Conservation (phyloP, 192 early-diverging fungal species). For the Gorgonomyces haynaldii region DNA sequence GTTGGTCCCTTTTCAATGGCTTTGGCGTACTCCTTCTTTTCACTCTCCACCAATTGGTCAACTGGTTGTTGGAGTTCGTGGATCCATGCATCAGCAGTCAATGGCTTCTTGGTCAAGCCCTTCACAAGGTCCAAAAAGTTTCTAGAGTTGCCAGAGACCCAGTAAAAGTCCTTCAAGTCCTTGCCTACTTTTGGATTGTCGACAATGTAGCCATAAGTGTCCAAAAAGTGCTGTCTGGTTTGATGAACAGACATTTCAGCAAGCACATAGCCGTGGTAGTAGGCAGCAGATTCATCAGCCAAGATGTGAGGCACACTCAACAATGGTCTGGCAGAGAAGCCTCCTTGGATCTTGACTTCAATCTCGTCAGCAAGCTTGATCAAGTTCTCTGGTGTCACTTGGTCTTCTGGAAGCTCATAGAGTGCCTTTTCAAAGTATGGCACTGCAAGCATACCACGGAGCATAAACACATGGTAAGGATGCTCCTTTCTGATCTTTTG, state of each 20-base stretch:
- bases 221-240: slow-evolving; percentile 20
- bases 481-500: slow-evolving; percentile 11
- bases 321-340: slow-evolving; percentile 12
- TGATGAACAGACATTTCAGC: slow-evolving; percentile 27
- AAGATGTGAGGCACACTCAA: slow-evolving; percentile 22
- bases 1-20: slow-evolving; percentile 17
- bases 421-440: slow-evolving; percentile 20
- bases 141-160: slow-evolving; percentile 17
- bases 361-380: slow-evolving; percentile 24
- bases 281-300: slow-evolving; percentile 19
- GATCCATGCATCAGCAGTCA: slow-evolving; percentile 21
- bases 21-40: slow-evolving; percentile 18
- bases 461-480: slow-evolving; percentile 18
- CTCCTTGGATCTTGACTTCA: slow-evolving; percentile 23
- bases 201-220: slow-evolving; percentile 22
- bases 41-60: slow-evolving; percentile 10
- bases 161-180: slow-evolving; percentile 19
- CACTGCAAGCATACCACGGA: slow-evolving; percentile 23
- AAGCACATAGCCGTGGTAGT: slow-evolving; percentile 27
- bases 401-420: slow-evolving; percentile 24
- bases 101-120: slow-evolving; percentile 17
- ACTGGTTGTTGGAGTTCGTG: slow-evolving; percentile 13
- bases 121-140: slow-evolving; percentile 23
- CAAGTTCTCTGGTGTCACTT: slow-evolving; percentile 16
- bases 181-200: slow-evolving; percentile 20